These are phyloP conservation scores for Ogataea parapolymorpha DNA, from an alignment of 805 yeast genomes.

Conservation along the genomic window DNA sequence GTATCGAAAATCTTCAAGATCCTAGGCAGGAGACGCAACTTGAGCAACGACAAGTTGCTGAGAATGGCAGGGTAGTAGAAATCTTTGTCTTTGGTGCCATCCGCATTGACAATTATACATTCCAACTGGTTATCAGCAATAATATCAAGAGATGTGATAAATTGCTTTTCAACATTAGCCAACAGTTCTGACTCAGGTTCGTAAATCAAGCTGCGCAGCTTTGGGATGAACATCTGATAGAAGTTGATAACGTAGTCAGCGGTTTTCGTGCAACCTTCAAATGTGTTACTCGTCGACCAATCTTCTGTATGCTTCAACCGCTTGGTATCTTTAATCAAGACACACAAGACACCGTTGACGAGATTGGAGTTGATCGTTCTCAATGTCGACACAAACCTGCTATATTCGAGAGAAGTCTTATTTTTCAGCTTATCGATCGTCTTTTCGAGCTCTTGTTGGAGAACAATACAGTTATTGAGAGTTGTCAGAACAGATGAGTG, in stretches of 20 bases:
- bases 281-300: conserved; percentile 31
- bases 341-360: conserved; percentile 26
- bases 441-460: conserved; percentile 40
- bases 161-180: conserved; percentile 31
- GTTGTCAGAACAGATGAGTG: conserved; percentile 61
- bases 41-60: conserved; percentile 50
- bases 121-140: conserved; percentile 44
- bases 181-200: conserved; percentile 19
- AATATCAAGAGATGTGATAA: conserved; percentile 34
- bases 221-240: conserved; percentile 36
- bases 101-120: conserved; percentile 38
- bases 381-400: conserved; percentile 23
- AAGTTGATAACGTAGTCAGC: conserved; percentile 38
- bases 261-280: conserved; percentile 35
- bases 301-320: conserved; percentile 34
- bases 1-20: conserved; percentile 48
- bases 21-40: conserved; percentile 44
- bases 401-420: conserved; percentile 24
- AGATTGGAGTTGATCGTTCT: conserved; percentile 24
- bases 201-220: conserved; percentile 24
- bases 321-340: conserved; percentile 25
- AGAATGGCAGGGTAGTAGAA: conserved; percentile 37
- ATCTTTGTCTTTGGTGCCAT: conserved; percentile 16
- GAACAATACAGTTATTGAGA: conserved; percentile 45
- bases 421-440: conserved; percentile 36